Evolutionary conservation across 306 rosid genomes (phyloP), one percentile per base, ranked within the genome.

Genomic region (Dryas drummondii): DNA sequence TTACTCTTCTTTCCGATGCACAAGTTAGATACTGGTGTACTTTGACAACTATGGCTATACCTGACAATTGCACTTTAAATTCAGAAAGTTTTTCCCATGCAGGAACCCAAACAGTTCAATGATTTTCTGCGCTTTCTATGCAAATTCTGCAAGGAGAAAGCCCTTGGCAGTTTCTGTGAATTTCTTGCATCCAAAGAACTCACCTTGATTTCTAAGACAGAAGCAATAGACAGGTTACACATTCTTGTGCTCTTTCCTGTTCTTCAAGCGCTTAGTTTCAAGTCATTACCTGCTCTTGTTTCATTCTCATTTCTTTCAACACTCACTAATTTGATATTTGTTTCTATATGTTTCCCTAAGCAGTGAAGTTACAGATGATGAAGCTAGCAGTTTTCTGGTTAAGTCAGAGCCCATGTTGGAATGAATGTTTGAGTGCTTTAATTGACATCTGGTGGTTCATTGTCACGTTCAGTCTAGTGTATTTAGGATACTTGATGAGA

Each of bases 21-120:
- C 37, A 32, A 32, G 37, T 32, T 32, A 32, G 37, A 32, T 76
- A 71, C 67, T 41, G 69, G 41, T 55, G 11, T 62, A 26, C 52
- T 44, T 1, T 11, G 44, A 57, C 7, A 14, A 6, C 59, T 50
- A 41, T 67, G 54, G 45, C 44, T 60, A 56, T 60, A 6, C 45
- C 10, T 60, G n/a, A 32, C 66, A 32, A 32, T 32, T 60, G 46
- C 45, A 60, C 13, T 12, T 72, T 54, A 53, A 52, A 32, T 5
- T 4, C 32, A 26, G 6, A 11, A n/a, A 46, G 27, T 9, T 63
- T 71, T 1, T 72, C 52, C 13, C 69, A 15, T 71, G 74, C 84
- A 94, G 98, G 98, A 94, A 85, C 97, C 97, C 3, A 92, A 90
- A 68, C 86, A 83, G 76, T 91, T 94, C 91, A 94, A 94, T 26